phyloP scores from a whole-genome alignment of 805 yeast species.

The Komagataella mondaviorum region DNA sequence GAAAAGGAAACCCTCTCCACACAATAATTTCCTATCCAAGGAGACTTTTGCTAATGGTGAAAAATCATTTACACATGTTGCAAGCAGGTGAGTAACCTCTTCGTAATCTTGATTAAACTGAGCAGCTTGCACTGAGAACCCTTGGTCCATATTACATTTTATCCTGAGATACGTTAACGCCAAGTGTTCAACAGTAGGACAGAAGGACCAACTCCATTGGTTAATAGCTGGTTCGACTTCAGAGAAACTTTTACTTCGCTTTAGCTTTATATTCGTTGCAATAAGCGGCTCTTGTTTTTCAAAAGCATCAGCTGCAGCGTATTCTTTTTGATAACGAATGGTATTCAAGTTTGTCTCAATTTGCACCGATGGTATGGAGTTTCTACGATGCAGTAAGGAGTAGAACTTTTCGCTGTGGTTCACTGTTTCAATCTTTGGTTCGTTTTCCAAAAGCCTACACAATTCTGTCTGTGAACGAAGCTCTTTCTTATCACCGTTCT shows the following conservation, averaged over 20 bases:
- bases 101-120: constrained; percentile 11
- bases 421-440: neutral
- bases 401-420: constrained; percentile 5
- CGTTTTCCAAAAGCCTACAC: neutral
- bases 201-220: constrained; percentile 7
- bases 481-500: neutral
- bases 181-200: constrained; percentile 11
- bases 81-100: constrained; percentile 3
- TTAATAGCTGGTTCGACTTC: constrained; percentile 12
- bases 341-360: constrained; percentile 18
- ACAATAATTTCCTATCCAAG: neutral
- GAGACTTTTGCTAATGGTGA: constrained; percentile 9
- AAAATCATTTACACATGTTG: neutral
- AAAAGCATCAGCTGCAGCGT: neutral
- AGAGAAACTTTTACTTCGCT: constrained; percentile 24
- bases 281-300: neutral
- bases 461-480: neutral
- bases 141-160: constrained; percentile 8
- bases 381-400: constrained; percentile 19
- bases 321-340: constrained; percentile 4
- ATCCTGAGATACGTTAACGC: constrained; percentile 13
- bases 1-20: neutral
- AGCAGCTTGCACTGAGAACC: constrained; percentile 9
- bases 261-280: constrained; percentile 4
- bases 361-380: constrained; percentile 23